Percentiles rank a stretch among this genome's conserved stretches.
Evolutionary conservation across 768 basidiomycete genomes (phyloP).

Genomic region (Lentinus tigrinus): DNA sequence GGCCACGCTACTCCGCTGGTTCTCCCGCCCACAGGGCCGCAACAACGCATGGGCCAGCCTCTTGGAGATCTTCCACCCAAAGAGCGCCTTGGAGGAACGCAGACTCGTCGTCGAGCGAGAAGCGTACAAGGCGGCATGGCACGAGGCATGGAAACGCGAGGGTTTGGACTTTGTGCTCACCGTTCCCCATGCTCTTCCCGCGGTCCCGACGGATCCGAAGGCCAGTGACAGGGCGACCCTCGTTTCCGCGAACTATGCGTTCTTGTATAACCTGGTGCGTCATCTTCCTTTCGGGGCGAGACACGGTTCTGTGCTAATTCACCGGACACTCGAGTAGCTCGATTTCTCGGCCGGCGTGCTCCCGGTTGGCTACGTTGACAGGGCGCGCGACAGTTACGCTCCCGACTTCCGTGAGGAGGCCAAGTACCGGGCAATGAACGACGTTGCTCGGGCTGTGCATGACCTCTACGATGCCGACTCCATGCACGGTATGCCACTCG

Average conservation of each 20-base stretch:
- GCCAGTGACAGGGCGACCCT: slow-evolving; percentile 29
- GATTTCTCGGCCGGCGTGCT: slow-evolving; percentile 47
- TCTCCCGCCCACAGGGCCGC: slow-evolving; percentile 25
- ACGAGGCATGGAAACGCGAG: slow-evolving; percentile 21
- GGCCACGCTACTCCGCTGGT: slow-evolving; percentile 23
- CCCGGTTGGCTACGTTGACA: slow-evolving; percentile 42
- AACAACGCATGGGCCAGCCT: slow-evolving; percentile 29
- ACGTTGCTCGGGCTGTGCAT: slow-evolving; percentile 39
- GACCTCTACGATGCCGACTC: slow-evolving; percentile 39
- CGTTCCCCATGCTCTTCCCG: slow-evolving; percentile 39
- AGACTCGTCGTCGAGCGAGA: slow-evolving; percentile 25
- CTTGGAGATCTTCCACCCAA: slow-evolving; percentile 19
- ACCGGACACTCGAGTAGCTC: slow-evolving; percentile 27
- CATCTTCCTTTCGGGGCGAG: not conserved
- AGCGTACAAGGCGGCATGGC: slow-evolving; percentile 26
- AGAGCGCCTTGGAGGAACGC: slow-evolving; percentile 24
- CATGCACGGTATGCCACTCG: slow-evolving; percentile 46
- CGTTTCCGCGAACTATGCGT: slow-evolving; percentile 32
- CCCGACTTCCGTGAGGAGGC: slow-evolving; percentile 23
- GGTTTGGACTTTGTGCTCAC: slow-evolving; percentile 38
- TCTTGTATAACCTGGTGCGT: slow-evolving; percentile 47
- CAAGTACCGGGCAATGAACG: slow-evolving; percentile 30
- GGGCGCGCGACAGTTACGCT: slow-evolving; percentile 31
- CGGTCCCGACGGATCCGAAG: slow-evolving; percentile 32
- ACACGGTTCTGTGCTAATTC: not conserved